phyloP scores from a whole-genome alignment of 2,329 filamentous ascomycete species.

The Geoglossum cookeanum region DNA sequence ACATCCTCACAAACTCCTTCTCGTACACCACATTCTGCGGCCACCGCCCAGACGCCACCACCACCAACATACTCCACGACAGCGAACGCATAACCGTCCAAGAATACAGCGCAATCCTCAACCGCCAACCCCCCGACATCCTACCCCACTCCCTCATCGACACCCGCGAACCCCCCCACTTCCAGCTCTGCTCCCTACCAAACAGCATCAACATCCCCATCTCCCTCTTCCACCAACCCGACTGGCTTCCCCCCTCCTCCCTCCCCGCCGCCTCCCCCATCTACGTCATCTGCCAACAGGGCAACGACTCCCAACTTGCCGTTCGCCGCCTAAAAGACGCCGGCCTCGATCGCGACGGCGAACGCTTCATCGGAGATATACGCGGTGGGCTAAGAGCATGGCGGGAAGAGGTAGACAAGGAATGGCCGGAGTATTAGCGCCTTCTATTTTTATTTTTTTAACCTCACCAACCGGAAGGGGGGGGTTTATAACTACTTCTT shows the following conservation, averaged over 20 bases:
- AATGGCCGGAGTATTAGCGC: conserved; percentile 37
- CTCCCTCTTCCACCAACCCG: conserved; percentile 21
- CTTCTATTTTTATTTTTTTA: too few species aligned
- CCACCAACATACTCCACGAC: conserved; percentile 33
- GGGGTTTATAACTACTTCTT: too few species aligned
- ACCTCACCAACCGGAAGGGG: too few species aligned
- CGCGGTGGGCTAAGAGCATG: conserved; percentile 53
- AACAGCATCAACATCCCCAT: conserved; percentile 61
- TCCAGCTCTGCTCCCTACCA: conserved; percentile 55
- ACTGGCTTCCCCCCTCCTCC: conserved; percentile 22
- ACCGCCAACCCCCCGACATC: too few species aligned
- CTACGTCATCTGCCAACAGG: conserved; percentile 53
- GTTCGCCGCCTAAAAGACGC: conserved; percentile 44
- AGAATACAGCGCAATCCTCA: neutral
- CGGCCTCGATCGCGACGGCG: conserved; percentile 31
- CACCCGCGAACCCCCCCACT: conserved; percentile 70
- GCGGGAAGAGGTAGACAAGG: conserved; percentile 45
- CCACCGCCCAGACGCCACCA: conserved; percentile 26
- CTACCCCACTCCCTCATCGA: conserved; percentile 47
- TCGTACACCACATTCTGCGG: conserved; percentile 86
- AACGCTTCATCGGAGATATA: conserved; percentile 49
- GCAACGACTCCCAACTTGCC: conserved; percentile 61
- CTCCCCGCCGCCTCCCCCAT: conserved; percentile 33
- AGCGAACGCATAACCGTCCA: conserved; percentile 36
- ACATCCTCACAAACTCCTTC: conserved; percentile 44